phyloP scores from a whole-genome alignment of 257 asterid species.

The Solanum sitiens region DNA sequence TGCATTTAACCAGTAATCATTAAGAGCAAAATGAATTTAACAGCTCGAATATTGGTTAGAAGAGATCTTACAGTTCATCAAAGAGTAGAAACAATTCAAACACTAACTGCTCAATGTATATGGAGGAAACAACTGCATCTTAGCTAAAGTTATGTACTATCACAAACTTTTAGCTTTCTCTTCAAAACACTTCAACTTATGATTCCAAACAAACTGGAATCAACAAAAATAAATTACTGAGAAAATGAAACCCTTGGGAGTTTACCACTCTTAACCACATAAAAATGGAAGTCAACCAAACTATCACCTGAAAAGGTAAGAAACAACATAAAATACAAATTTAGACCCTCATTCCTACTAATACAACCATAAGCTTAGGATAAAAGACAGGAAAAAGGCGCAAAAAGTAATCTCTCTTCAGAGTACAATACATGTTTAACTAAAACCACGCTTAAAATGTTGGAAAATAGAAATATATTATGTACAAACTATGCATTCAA shows the following conservation, averaged over 20 bases:
- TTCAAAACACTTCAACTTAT: background rate
- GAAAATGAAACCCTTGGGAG: background rate
- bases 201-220: background rate
- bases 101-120: background rate
- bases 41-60: background rate
- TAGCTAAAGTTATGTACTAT: background rate
- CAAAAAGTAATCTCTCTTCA: background rate
- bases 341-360: background rate
- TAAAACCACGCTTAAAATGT: background rate
- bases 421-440: background rate
- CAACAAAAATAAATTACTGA: background rate
- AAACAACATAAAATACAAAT: background rate
- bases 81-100: background rate
- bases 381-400: background rate
- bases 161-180: background rate
- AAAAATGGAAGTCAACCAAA: background rate
- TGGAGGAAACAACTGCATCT: background rate
- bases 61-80: background rate
- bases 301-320: background rate
- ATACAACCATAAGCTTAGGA: background rate
- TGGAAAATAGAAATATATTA: background rate
- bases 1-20: background rate
- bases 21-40: background rate
- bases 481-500: background rate
- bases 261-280: background rate